Conservation (phyloP, 768 basidiomycete genomes). For the Boletus vermiculosoides region DNA sequence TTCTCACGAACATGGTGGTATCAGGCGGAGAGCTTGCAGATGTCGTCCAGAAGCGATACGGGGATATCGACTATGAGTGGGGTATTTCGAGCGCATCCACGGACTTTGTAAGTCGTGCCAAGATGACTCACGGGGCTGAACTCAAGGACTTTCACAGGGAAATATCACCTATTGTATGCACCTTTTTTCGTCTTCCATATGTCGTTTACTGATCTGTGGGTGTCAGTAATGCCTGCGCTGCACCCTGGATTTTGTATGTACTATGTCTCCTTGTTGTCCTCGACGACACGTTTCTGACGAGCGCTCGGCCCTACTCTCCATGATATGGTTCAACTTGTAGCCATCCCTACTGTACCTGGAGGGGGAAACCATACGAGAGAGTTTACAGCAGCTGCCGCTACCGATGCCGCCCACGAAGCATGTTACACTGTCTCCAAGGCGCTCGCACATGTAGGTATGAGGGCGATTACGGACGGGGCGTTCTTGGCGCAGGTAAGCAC, state of each 20-base stretch:
- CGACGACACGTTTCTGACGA: not conserved
- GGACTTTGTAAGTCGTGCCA: slow-evolving; percentile 62
- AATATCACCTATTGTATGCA: slow-evolving; percentile 71
- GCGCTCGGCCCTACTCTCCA: not conserved
- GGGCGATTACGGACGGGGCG: slow-evolving; percentile 63
- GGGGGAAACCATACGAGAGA: slow-evolving; percentile 78
- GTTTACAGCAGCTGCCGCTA: slow-evolving; percentile 65
- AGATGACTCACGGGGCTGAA: not conserved
- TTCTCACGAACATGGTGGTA: not conserved
- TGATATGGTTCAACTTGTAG: slow-evolving; percentile 38
- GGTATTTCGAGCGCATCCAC: slow-evolving; percentile 74
- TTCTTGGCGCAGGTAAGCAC: slow-evolving; percentile 57
- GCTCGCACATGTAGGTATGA: slow-evolving; percentile 66
- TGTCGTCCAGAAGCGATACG: slow-evolving; percentile 59
- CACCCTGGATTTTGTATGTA: slow-evolving; percentile 62
- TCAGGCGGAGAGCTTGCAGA: slow-evolving; percentile 65
- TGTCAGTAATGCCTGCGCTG: slow-evolving; percentile 58
- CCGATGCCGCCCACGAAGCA: slow-evolving; percentile 59
- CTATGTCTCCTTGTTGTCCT: not conserved
- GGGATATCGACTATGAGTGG: slow-evolving; percentile 60
- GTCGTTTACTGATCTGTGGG: slow-evolving; percentile 1
- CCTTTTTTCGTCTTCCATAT: not conserved
- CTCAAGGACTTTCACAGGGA: slow-evolving; percentile 16
- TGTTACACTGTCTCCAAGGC: slow-evolving; percentile 68
- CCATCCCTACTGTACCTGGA: slow-evolving; percentile 68